Base-by-base conservation (phyloP, 805 yeast species). In the Monosporozyma siamensis region DNA sequence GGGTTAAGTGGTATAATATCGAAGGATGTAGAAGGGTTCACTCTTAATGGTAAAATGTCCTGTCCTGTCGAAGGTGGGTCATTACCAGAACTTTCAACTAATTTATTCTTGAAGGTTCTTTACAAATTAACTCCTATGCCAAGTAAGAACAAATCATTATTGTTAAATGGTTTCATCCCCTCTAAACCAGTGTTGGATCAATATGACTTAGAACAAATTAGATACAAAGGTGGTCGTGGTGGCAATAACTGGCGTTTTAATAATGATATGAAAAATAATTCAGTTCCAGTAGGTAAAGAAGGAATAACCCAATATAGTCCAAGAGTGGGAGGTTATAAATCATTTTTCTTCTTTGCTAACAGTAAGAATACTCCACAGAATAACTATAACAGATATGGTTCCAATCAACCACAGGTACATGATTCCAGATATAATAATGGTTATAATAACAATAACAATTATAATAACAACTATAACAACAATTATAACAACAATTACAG, bases 161-260 rank as follows among this genome's bases (percentile, higher is more conserved):
- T 90, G 18, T 61, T 90, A 48, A 82, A 80, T 37, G 97, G 97
- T 0, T 86, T 69, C 55, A 76, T 78, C 46, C 73, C 87, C 4
- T 81, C 78, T 45, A 64, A 65, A 27, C 69, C 70, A 15, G 79
- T 80, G 6, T 66, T 90, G 37, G 77, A 77, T 4, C 75, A 74
- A 31, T 81, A 80, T 38, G 97, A 89, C 52, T 74, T 70, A 43
- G 86, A 81, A 48, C 65, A 71, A 9, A 68, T 86, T 11, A 54
- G 71, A 25, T 72, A 77, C 51, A 77, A 76, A 29, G 64, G 66
- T 38, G 62, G 69, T 10, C 49, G 58, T 41, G 61, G 66, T 44
- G 50, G 55, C 17, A 48, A 47, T 14, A 47, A 54, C 29, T 54
- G 62, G 48, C 54, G 65, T 38, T 58, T 54, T 29, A 55, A 53